Percentiles rank a stretch among this genome's conserved stretches.
Evolutionary conservation across 2,329 filamentous ascomycete species (phyloP).

Genomic region (Apiospora kogelbergensis): DNA sequence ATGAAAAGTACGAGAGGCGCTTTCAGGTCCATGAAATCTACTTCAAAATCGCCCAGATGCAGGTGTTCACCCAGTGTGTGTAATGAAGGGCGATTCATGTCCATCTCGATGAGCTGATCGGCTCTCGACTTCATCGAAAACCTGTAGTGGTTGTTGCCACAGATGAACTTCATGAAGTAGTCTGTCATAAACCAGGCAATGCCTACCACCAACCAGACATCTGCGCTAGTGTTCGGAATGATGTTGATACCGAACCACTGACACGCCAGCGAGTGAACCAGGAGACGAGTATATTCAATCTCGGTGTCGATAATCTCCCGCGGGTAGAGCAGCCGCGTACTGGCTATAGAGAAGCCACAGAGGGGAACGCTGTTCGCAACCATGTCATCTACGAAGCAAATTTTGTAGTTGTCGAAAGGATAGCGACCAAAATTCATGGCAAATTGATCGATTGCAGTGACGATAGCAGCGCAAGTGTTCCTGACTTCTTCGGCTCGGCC

Average conservation of each 20-base stretch:
- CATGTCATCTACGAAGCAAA: slow-evolving; percentile 93
- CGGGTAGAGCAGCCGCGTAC: slow-evolving; percentile 80
- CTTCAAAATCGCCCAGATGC: slow-evolving; percentile 79
- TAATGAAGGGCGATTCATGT: slow-evolving; percentile 79
- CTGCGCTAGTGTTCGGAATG: slow-evolving; percentile 74
- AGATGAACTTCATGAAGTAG: slow-evolving; percentile 84
- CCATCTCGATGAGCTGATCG: slow-evolving; percentile 78
- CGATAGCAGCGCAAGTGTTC: slow-evolving; percentile 83
- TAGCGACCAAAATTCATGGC: slow-evolving; percentile 86
- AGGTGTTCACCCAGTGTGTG: slow-evolving; percentile 76
- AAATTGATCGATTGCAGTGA: slow-evolving; percentile 87
- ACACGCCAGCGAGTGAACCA: slow-evolving; percentile 82
- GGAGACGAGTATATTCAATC: slow-evolving; percentile 73
- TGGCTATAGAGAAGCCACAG: slow-evolving; percentile 85
- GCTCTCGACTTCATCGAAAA: slow-evolving; percentile 85
- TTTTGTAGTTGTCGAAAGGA: slow-evolving; percentile 87
- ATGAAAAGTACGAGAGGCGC: slow-evolving; percentile 91
- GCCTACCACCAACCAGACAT: slow-evolving; percentile 87
- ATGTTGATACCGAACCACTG: slow-evolving; percentile 97
- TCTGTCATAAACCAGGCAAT: slow-evolving; percentile 95
- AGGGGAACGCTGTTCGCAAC: slow-evolving; percentile 72
- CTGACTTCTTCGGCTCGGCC: slow-evolving; percentile 77
- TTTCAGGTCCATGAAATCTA: slow-evolving; percentile 89
- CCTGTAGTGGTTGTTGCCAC: slow-evolving; percentile 91
- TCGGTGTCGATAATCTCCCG: slow-evolving; percentile 84